Percentiles rank a stretch among this genome's conserved stretches.
Evolutionary conservation across 2,329 filamentous ascomycete genomes (phyloP).

Genomic region (Neodidymelliopsis sp.): DNA sequence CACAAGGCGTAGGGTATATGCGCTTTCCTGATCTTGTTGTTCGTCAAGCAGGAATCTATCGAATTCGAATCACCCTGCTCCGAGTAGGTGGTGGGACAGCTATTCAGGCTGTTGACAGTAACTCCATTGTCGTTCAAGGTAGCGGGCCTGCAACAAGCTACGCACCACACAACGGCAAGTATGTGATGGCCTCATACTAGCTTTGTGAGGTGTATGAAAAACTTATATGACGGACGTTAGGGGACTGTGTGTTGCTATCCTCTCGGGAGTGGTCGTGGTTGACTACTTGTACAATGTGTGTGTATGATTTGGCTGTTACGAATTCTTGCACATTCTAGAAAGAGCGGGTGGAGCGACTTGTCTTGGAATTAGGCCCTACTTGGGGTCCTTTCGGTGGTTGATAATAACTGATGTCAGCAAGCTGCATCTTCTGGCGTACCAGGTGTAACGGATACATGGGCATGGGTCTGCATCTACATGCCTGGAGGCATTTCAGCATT

Average conservation of each 20-base stretch:
- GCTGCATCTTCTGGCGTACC: constrained; percentile 4
- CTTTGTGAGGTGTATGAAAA: background rate
- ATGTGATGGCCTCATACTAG: constrained; percentile 42
- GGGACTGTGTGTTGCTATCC: background rate
- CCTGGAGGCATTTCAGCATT: constrained; percentile 6
- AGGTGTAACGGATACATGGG: constrained; percentile 4
- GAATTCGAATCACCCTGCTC: constrained; percentile 49
- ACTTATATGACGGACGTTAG: background rate
- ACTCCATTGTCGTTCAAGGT: constrained; percentile 42
- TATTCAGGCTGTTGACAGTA: constrained; percentile 46
- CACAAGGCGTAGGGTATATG: constrained; percentile 48
- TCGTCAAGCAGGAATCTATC: constrained; percentile 46
- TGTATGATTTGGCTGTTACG: constrained; percentile 9
- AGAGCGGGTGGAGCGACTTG: background rate
- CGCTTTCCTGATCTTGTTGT: constrained; percentile 48
- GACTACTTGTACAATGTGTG: constrained; percentile 5
- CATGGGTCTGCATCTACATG: constrained; percentile 16
- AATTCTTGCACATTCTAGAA: constrained; percentile 14
- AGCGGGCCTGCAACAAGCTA: constrained; percentile 26
- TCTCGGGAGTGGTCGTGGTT: background rate
- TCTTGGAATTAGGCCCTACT: background rate
- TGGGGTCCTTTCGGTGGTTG: background rate
- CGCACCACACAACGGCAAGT: constrained; percentile 43
- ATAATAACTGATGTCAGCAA: background rate
- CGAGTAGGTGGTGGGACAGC: constrained; percentile 38